Conservation (phyloP, 148 eudicot genomes). For the Cornus florida region DNA sequence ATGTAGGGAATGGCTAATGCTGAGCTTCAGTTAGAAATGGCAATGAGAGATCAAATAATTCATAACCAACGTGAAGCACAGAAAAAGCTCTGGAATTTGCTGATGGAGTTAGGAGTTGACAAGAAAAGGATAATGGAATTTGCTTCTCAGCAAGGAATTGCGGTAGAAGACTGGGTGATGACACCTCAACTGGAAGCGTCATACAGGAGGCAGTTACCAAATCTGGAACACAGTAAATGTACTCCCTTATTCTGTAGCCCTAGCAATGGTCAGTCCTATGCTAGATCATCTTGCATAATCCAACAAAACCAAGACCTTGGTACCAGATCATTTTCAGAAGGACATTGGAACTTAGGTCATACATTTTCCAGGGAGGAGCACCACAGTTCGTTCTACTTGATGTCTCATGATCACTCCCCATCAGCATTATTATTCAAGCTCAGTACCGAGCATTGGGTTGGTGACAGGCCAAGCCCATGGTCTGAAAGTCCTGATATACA, state of each 20-base stretch:
- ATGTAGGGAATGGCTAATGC: constrained; percentile 78
- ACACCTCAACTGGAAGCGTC: constrained; percentile 27
- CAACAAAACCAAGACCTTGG: constrained; percentile 27
- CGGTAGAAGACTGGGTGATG: constrained; percentile 48
- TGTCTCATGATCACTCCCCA: constrained; percentile 38
- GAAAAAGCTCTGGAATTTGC: constrained; percentile 63
- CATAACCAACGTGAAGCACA: constrained; percentile 70
- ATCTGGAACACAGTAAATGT: constrained; percentile 17
- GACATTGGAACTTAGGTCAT: constrained; percentile 19
- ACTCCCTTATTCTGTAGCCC: constrained; percentile 24
- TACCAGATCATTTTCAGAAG: constrained; percentile 14
- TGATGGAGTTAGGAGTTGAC: constrained; percentile 57
- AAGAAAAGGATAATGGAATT: constrained; percentile 47
- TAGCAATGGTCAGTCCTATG: constrained; percentile 18
- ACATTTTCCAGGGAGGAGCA: constrained; percentile 37
- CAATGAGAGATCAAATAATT: constrained; percentile 82
- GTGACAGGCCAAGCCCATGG: constrained; percentile 14
- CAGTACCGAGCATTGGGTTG: constrained; percentile 18
- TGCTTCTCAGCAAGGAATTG: constrained; percentile 61
- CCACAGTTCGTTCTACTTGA: constrained; percentile 40
- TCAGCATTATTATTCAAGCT: constrained; percentile 25
- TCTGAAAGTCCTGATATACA: constrained; percentile 18
- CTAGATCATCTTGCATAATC: constrained; percentile 31
- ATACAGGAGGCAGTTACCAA: constrained; percentile 24
- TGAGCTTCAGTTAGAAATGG: constrained; percentile 82